A percentile compares a stretch with the other conserved stretches of the same genome.
Conservation (phyloP, 2,329 filamentous ascomycete species). For the Didymella pomorum region DNA sequence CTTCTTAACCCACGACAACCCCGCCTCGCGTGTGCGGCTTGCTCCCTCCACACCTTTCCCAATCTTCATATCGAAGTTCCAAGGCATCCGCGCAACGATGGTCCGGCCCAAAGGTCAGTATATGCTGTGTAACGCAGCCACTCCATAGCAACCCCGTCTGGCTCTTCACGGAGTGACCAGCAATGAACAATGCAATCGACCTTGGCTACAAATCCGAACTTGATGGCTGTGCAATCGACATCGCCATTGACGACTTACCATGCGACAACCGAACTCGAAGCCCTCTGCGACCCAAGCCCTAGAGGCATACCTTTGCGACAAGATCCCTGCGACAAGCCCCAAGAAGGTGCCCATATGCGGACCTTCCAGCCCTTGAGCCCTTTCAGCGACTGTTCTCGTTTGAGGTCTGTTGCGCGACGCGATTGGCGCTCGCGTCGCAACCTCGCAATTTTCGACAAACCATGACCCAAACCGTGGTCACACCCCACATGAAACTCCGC, state of each 20-base stretch:
- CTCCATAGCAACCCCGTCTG: slow-evolving; percentile 15
- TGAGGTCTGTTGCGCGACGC: not conserved
- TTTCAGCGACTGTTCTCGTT: not conserved
- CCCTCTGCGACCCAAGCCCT: slow-evolving; percentile 5
- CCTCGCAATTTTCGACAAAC: not conserved
- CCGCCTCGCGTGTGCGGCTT: slow-evolving; percentile 35
- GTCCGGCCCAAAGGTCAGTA: slow-evolving; percentile 6
- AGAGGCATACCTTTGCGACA: slow-evolving; percentile 16
- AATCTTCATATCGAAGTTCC: not conserved
- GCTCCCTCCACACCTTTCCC: slow-evolving; percentile 17
- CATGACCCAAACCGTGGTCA: not conserved
- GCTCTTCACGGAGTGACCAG: slow-evolving; percentile 12
- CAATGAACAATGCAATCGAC: slow-evolving; percentile 18
- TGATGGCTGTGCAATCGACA: not conserved
- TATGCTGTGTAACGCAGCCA: slow-evolving; percentile 8
- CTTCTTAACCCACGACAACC: slow-evolving; percentile 35
- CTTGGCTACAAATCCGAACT: slow-evolving; percentile 11
- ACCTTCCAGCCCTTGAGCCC: not conserved
- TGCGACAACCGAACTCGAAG: slow-evolving; percentile 5
- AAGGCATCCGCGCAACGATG: not conserved
- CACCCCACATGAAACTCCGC: not conserved
- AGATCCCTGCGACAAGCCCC: slow-evolving; percentile 6
- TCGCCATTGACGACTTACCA: not conserved
- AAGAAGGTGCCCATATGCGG: not conserved
- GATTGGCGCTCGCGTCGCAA: not conserved